These are phyloP conservation scores for Ensete ventricosum DNA, from an alignment of 176 grass and related monocot genomes.

Conservation along the genomic window DNA sequence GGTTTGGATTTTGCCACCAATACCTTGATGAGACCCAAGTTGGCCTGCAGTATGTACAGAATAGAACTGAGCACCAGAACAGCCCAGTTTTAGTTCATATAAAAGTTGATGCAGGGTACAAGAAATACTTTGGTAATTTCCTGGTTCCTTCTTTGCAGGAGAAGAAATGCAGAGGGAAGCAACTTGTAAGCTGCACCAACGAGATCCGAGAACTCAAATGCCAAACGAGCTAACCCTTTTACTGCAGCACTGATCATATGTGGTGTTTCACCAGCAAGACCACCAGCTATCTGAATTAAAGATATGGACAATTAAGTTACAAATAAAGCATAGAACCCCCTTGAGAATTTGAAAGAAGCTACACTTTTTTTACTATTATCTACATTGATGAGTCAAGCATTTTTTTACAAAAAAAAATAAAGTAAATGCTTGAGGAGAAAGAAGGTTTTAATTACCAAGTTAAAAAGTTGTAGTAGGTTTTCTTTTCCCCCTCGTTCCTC, in stretches of 20 bases:
- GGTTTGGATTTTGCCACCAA: constrained; percentile 85
- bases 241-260: constrained; percentile 74
- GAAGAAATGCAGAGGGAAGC: constrained; percentile 75
- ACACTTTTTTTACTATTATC: no score
- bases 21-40: constrained; percentile 88
- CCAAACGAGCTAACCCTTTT: constrained; percentile 84
- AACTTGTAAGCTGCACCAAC: constrained; percentile 74
- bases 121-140: constrained; percentile 78
- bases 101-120: not conserved
- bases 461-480: constrained; percentile 68
- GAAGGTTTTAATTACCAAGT: constrained; percentile 46
- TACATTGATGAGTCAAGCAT: constrained; percentile 1
- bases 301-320: not conserved
- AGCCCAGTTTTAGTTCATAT: not conserved
- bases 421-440: constrained; percentile 11
- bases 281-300: constrained; percentile 64
- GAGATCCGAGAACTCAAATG: constrained; percentile 85
- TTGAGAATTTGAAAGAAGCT: not conserved
- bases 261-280: constrained; percentile 68
- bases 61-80: constrained; percentile 1
- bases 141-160: constrained; percentile 77
- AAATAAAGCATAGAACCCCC: not conserved
- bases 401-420: not conserved
- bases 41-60: constrained; percentile 47
- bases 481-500: constrained; percentile 47